Conservation (phyloP, 176 grass and related monocot genomes). For the Metroxylon sagu region DNA sequence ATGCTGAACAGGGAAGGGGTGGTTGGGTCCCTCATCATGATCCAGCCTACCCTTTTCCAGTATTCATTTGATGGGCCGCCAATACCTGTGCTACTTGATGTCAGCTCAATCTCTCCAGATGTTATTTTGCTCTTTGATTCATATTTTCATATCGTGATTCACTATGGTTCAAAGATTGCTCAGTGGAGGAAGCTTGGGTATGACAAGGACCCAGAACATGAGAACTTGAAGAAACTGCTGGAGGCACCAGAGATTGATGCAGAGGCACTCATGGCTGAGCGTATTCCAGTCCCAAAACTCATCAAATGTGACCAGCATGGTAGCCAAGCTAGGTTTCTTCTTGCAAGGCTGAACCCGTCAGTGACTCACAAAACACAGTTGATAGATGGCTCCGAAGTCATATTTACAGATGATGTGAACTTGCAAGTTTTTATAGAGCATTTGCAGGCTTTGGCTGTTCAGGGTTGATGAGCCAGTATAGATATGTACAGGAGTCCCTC, state of each 20-base stretch:
- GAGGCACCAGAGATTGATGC: conserved; percentile 90
- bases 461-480: conserved; percentile 24
- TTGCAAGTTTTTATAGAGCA: conserved; percentile 99
- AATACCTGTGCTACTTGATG: conserved; percentile 88
- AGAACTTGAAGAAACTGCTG: conserved; percentile 81
- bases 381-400: conserved; percentile 78
- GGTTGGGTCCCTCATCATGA: conserved; percentile 85
- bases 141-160: conserved; percentile 90
- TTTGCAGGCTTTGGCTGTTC: conserved; percentile 92
- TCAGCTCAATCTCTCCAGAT: conserved; percentile 85
- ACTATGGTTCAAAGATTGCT: conserved; percentile 95
- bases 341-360: conserved; percentile 88
- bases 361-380: conserved; percentile 91
- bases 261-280: conserved; percentile 50
- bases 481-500: too few species aligned
- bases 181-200: conserved; percentile 93
- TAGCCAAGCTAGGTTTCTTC: conserved; percentile 85
- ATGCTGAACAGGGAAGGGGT: conserved; percentile 97
- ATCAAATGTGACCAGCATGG: conserved; percentile 95
- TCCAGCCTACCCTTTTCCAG: conserved; percentile 91
- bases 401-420: conserved; percentile 90
- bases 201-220: conserved; percentile 70
- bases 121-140: conserved; percentile 98
- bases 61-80: conserved; percentile 98
- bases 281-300: conserved; percentile 74